phyloP scores from a whole-genome alignment of 2,329 filamentous ascomycete species.

The Karstenula rhodostoma region DNA sequence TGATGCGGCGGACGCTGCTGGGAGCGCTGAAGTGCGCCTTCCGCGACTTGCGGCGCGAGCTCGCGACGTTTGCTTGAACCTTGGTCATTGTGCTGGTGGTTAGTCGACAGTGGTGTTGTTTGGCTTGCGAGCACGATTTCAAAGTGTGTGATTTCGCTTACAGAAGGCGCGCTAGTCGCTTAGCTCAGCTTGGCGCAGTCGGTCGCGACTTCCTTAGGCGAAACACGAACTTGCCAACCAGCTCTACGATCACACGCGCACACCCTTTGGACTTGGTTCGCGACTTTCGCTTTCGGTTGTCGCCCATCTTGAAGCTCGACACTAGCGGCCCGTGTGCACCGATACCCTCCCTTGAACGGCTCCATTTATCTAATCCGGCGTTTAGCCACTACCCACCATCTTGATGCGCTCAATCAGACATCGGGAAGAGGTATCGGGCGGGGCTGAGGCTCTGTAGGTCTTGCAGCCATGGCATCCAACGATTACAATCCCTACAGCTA shows the following conservation, averaged over 20 bases:
- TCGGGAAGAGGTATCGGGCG: conserved; percentile 14
- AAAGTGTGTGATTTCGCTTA: conserved; percentile 32
- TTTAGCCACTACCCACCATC: conserved; percentile 13
- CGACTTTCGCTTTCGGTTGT: neutral
- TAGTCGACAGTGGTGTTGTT: conserved; percentile 42
- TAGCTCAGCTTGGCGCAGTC: neutral
- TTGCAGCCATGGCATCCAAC: conserved; percentile 35
- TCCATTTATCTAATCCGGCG: conserved; percentile 6
- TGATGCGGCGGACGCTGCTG: conserved; percentile 90
- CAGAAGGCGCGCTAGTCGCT: conserved; percentile 1
- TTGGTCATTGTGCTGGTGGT: conserved; percentile 70
- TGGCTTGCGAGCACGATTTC: too few species aligned
- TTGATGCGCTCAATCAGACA: conserved; percentile 15
- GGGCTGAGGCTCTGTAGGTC: conserved; percentile 13
- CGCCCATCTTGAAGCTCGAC: neutral
- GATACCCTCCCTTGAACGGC: neutral
- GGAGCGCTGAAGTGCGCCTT: conserved; percentile 98
- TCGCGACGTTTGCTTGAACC: conserved; percentile 69
- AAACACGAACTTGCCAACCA: conserved; percentile 1
- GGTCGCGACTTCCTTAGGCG: conserved; percentile 7
- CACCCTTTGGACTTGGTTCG: neutral
- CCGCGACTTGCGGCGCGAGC: conserved; percentile 97
- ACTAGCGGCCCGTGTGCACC: neutral
- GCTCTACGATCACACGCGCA: conserved; percentile 14
- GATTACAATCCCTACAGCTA: conserved; percentile 40